Evolutionary conservation across 1,139 yeast species (phyloP), one percentile per base, ranked within the genome.

Genomic region (Geotrichum reessii): DNA sequence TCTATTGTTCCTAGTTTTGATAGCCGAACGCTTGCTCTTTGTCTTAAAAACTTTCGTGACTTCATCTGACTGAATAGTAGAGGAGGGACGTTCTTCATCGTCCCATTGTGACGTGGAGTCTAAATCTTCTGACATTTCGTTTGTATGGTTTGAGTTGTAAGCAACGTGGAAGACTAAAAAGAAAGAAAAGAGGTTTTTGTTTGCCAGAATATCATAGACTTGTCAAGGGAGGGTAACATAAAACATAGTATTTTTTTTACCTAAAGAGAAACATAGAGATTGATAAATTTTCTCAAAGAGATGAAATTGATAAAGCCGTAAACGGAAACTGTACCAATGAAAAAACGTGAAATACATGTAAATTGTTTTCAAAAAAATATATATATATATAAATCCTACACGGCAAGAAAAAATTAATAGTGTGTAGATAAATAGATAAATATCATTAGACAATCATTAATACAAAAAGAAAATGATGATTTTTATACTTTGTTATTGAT

Each of bases 71-170:
- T 7, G 8, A 12, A 42, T n/a, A 1, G 21, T 37, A 7, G 44
- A 12, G 12, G 53, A 37, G 8, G 28, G 44, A 37, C 42, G 42
- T 37, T 37, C 42, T 19, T 42, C 31, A 24, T 44, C 54, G 27
- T 52, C 54, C 54, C 54, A 52, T 12, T 48, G 54, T n/a, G 54
- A 52, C 24, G 44, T 48, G n/a, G 46, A 24, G 24, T 52, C 54
- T 46, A 21, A 19, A 1, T 46, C 48, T 22, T 46, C 48, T 11
- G 42, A 37, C 42, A 37, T 37, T 37, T 37, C n/a, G 42, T 37
- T n/a, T 37, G 42, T 37, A 14, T 14, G 17, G 19, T 37, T 14
- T 37, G 42, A 7, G 42, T 37, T 37, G 17, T n/a, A 3, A 37
- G n/a, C 42, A 37, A 37, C 17, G 17, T 37, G 42, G 42, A 37